These are phyloP conservation scores for Ophiocordyceps unilateralis DNA, from an alignment of 2,329 filamentous ascomycete species.

Conservation along the genomic window DNA sequence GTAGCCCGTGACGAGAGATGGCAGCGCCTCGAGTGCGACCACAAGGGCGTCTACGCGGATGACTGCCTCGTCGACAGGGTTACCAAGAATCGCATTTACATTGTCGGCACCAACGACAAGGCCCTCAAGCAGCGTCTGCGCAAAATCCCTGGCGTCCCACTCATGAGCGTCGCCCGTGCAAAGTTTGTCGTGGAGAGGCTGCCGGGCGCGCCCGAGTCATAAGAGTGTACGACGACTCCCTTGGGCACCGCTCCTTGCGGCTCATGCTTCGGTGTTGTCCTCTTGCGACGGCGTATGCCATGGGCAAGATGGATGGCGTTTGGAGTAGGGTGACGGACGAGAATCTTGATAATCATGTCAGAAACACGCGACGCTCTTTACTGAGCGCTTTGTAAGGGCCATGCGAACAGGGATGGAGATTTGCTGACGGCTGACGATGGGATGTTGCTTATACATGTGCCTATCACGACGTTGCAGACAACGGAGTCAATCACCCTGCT, in stretches of 20 bases:
- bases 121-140: constrained; percentile 69
- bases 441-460: not conserved
- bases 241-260: too few relatives aligned
- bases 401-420: too few relatives aligned
- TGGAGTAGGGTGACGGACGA: not conserved
- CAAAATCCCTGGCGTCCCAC: constrained; percentile 51
- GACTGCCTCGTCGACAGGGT: constrained; percentile 69
- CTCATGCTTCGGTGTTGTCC: too few relatives aligned
- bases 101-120: constrained; percentile 62
- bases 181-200: constrained; percentile 92
- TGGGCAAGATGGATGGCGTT: not conserved
- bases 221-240: too few relatives aligned
- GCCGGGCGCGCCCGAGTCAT: constrained; percentile 58
- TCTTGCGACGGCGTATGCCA: too few relatives aligned
- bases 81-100: constrained; percentile 58
- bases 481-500: not conserved
- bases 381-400: too few relatives aligned
- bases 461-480: not conserved
- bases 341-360: not conserved
- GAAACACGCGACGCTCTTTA: not conserved
- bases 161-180: constrained; percentile 67
- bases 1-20: constrained; percentile 84
- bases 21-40: constrained; percentile 72
- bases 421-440: too few relatives aligned
- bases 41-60: constrained; percentile 70